Conservation (phyloP, 768 basidiomycete genomes). For the Hericium erinaceus region DNA sequence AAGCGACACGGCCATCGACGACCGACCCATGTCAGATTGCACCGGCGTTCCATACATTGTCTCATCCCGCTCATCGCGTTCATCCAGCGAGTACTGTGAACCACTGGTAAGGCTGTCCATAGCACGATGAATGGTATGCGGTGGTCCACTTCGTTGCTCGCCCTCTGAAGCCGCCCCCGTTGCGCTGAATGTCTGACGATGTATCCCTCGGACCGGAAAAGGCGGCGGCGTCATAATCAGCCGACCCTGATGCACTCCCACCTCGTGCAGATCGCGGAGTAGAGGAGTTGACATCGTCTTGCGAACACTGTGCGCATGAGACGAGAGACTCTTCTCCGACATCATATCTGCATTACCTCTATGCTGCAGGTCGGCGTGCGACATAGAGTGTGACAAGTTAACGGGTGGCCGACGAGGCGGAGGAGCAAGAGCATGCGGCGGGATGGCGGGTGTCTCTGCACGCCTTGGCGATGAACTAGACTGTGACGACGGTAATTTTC, state of each 20-base stretch:
- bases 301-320: conserved; percentile 24
- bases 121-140: neutral
- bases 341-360: conserved; percentile 10
- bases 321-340: conserved; percentile 7
- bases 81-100: conserved; percentile 12
- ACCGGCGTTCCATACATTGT: conserved; percentile 7
- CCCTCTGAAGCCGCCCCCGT: neutral
- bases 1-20: conserved; percentile 41
- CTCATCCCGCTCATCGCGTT: conserved; percentile 2
- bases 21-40: conserved; percentile 24
- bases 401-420: conserved; percentile 49
- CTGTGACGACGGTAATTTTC: conserved; percentile 17
- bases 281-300: conserved; percentile 39
- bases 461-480: conserved; percentile 43
- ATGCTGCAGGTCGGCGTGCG: conserved; percentile 42
- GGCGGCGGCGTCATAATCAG: conserved; percentile 14
- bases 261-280: conserved; percentile 11
- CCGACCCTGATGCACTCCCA: conserved; percentile 1
- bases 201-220: neutral
- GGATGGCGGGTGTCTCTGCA: conserved; percentile 55
- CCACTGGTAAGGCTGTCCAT: conserved; percentile 14
- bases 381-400: conserved; percentile 43
- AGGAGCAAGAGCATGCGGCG: conserved; percentile 53
- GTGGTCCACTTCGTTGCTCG: neutral
- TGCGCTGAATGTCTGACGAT: too few species aligned